phyloP scores from a whole-genome alignment of 2,329 filamentous ascomycete species.

The Fusarium verrucosum region DNA sequence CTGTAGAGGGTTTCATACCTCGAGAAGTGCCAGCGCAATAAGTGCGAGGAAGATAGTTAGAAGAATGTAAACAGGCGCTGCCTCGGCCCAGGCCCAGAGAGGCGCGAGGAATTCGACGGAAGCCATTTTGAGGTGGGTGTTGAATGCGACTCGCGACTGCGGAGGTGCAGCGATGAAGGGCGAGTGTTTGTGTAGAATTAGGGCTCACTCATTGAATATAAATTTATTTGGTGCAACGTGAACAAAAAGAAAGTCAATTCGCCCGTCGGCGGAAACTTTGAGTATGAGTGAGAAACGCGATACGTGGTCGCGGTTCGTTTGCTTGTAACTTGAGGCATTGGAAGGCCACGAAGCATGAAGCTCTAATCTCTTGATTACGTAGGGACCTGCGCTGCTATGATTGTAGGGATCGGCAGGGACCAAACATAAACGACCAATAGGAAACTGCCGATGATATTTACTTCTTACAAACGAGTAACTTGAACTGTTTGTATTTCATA shows the following conservation, averaged over 20 bases:
- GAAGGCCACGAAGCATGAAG: constrained; percentile 39
- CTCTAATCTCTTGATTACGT: constrained; percentile 32
- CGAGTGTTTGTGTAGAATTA: not conserved
- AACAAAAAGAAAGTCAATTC: not conserved
- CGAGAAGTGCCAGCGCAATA: constrained; percentile 48
- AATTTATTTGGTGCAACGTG: not conserved
- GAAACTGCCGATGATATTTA: constrained; percentile 1
- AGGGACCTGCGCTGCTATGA: constrained; percentile 14
- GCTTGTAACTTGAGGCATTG: not conserved
- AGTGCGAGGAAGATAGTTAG: constrained; percentile 50
- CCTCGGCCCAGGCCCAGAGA: constrained; percentile 50
- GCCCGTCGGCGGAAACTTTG: constrained; percentile 4
- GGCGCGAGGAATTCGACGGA: constrained; percentile 47
- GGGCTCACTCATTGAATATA: constrained; percentile 2
- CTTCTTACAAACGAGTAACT: not conserved
- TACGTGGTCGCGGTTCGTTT: constrained; percentile 17
- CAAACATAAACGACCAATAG: constrained; percentile 19
- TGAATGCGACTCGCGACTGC: constrained; percentile 16
- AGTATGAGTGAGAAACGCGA: constrained; percentile 1
- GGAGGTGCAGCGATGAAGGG: constrained; percentile 9
- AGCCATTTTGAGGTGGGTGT: constrained; percentile 21
- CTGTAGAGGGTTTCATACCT: constrained; percentile 47
- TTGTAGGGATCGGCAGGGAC: constrained; percentile 32
- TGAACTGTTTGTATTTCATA: not conserved
- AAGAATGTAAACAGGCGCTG: constrained; percentile 53